phyloP scores from a whole-genome alignment of 106 monocot genomes.

The Vanilla planifolia region DNA sequence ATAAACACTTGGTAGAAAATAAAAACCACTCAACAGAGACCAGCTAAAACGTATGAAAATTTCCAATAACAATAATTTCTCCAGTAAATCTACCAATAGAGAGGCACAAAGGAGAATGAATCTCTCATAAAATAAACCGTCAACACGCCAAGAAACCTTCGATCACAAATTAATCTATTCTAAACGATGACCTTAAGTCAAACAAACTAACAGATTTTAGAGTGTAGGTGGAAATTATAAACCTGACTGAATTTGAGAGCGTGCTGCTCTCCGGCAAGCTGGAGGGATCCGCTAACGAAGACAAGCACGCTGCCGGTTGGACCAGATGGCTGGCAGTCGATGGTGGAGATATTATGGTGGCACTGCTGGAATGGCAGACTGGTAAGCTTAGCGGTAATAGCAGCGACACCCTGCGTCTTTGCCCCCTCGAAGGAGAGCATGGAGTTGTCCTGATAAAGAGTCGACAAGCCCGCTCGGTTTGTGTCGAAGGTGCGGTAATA shows the following conservation, averaged over 20 bases:
- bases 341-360: constrained; percentile 47
- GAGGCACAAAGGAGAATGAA: too few species aligned
- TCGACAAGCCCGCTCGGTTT: constrained; percentile 36
- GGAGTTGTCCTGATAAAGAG: constrained; percentile 54
- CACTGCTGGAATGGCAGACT: constrained; percentile 67
- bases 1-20: too few species aligned
- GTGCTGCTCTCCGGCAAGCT: constrained; percentile 21
- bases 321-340: constrained; percentile 38
- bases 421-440: constrained; percentile 66
- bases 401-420: constrained; percentile 39
- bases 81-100: too few species aligned
- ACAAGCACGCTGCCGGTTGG: constrained; percentile 16
- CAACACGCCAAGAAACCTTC: too few species aligned
- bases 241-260: constrained; percentile 54
- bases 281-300: constrained; percentile 17
- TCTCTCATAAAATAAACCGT: too few species aligned
- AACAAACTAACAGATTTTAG: too few species aligned
- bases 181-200: too few species aligned
- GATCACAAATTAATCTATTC: too few species aligned
- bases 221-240: not conserved
- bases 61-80: too few species aligned
- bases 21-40: too few species aligned
- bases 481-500: constrained; percentile 25
- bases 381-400: constrained; percentile 46
- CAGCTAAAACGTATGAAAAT: too few species aligned